A percentile compares a stretch with the other conserved stretches of the same genome.
Evolutionary conservation across 2,329 filamentous ascomycete species (phyloP).

Genomic region (Arthrobotrys pseudoclavata): DNA sequence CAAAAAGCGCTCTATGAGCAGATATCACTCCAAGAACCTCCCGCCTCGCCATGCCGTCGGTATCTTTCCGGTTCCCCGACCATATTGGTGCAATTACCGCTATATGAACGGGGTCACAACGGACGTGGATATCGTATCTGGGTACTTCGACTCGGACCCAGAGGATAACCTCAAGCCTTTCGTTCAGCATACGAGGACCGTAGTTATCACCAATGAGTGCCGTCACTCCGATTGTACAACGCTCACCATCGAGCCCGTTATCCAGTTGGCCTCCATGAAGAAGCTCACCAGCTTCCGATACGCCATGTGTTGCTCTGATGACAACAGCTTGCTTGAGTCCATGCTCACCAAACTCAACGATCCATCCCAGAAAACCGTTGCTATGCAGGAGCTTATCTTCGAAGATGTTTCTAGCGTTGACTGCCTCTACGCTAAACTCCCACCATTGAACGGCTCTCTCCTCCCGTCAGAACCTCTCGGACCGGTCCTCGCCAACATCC

Average conservation of each 20-base stretch:
- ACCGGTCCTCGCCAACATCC: conserved; percentile 54
- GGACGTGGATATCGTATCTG: conserved; percentile 51
- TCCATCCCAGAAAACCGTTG: conserved; percentile 30
- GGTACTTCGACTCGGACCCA: conserved; percentile 45
- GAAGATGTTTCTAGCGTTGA: conserved; percentile 58
- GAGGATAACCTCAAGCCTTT: conserved; percentile 47
- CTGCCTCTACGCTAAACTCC: conserved; percentile 52
- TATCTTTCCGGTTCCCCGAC: conserved; percentile 53
- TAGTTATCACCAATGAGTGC: conserved; percentile 57
- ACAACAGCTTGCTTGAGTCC: conserved; percentile 52
- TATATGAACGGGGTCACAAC: conserved; percentile 56
- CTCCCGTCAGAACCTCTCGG: conserved; percentile 40
- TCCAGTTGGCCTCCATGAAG: conserved; percentile 57
- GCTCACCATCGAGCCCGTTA: conserved; percentile 53
- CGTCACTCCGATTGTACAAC: conserved; percentile 56
- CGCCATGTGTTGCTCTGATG: conserved; percentile 58
- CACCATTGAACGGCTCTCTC: conserved; percentile 16
- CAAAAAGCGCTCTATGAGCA: conserved; percentile 47
- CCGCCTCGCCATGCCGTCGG: conserved; percentile 52
- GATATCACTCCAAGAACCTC: conserved; percentile 38
- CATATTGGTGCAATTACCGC: conserved; percentile 58
- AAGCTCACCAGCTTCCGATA: conserved; percentile 58
- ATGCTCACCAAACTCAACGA: conserved; percentile 58
- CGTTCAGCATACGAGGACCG: conserved; percentile 52
- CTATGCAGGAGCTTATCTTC: conserved; percentile 59